Evolutionary conservation across 805 yeast species (phyloP).

Genomic region (Yarrowia osloensis): DNA sequence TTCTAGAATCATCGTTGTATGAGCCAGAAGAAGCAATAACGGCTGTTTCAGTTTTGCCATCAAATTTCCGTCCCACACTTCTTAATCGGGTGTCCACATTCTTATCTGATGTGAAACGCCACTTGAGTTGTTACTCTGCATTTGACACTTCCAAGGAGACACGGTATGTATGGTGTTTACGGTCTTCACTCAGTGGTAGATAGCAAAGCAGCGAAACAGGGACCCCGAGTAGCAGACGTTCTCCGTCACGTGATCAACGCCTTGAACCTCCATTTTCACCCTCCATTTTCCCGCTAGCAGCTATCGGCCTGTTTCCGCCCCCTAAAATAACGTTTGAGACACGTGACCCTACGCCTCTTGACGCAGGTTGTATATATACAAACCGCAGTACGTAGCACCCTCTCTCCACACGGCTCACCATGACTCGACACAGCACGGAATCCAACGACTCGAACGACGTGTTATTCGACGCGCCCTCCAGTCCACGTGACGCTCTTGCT

Average conservation of each 20-base stretch:
- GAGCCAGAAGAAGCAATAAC: background rate
- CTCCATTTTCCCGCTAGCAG: background rate
- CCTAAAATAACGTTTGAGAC: background rate
- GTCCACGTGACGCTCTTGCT: conserved; percentile 33
- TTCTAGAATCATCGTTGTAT: background rate
- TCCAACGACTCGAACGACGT: conserved; percentile 24
- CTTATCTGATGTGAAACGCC: conserved; percentile 13
- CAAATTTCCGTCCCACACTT: background rate
- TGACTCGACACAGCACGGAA: conserved; percentile 27
- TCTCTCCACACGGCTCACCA: background rate
- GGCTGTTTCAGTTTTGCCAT: background rate
- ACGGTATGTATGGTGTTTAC: too few relatives aligned
- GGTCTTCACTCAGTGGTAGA: too few relatives aligned
- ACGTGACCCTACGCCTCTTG: conserved; percentile 18
- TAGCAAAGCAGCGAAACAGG: too few relatives aligned
- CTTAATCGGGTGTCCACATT: background rate
- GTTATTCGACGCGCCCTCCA: conserved; percentile 29
- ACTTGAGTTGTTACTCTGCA: background rate
- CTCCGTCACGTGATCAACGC: background rate
- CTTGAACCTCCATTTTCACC: background rate
- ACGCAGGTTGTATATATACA: background rate
- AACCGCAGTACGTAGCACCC: background rate
- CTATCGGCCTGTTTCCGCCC: background rate
- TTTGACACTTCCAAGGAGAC: background rate
- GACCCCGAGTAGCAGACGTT: too few relatives aligned